These are phyloP conservation scores for Lasiodiplodia hormozganensis DNA, from an alignment of 2,329 filamentous ascomycete genomes.

Conservation along the genomic window DNA sequence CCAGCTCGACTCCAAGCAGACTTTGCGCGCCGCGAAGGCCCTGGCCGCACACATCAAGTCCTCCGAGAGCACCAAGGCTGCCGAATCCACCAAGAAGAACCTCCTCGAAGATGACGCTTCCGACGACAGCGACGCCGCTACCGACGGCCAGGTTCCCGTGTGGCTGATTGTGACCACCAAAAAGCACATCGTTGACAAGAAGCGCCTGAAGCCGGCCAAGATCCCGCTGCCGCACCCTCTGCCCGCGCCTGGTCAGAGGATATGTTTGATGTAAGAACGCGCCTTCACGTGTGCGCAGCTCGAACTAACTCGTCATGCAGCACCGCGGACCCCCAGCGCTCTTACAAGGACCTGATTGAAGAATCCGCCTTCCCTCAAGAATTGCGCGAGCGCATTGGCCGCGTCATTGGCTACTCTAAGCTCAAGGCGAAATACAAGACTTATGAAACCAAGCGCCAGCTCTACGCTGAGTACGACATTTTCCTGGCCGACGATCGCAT, in stretches of 20 bases:
- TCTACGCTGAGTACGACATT: slow-evolving; percentile 85
- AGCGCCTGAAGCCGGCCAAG: slow-evolving; percentile 82
- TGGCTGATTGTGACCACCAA: slow-evolving; percentile 70
- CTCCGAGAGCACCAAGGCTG: slow-evolving; percentile 55
- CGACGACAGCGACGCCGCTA: slow-evolving; percentile 31
- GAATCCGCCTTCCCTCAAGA: slow-evolving; percentile 65
- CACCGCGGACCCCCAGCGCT: slow-evolving; percentile 80
- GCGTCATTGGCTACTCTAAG: slow-evolving; percentile 81
- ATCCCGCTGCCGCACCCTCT: slow-evolving; percentile 54
- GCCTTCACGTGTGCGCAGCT: neutral
- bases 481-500: slow-evolving; percentile 94
- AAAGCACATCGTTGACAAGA: slow-evolving; percentile 74
- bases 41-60: slow-evolving; percentile 65
- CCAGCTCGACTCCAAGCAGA: slow-evolving; percentile 57
- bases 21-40: slow-evolving; percentile 65
- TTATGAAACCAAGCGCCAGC: slow-evolving; percentile 81
- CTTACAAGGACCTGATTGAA: slow-evolving; percentile 87
- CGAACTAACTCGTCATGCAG: slow-evolving; percentile 47
- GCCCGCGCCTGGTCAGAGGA: slow-evolving; percentile 2
- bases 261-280: slow-evolving; percentile 26
- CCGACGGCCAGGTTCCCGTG: slow-evolving; percentile 60
- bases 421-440: slow-evolving; percentile 88
- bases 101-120: slow-evolving; percentile 59
- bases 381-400: slow-evolving; percentile 55
- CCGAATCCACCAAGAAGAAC: slow-evolving; percentile 59